Evolutionary conservation across 2,329 filamentous ascomycete species (phyloP), one percentile per base, ranked within the genome.

Genomic region (Cyphellophora attinorum): DNA sequence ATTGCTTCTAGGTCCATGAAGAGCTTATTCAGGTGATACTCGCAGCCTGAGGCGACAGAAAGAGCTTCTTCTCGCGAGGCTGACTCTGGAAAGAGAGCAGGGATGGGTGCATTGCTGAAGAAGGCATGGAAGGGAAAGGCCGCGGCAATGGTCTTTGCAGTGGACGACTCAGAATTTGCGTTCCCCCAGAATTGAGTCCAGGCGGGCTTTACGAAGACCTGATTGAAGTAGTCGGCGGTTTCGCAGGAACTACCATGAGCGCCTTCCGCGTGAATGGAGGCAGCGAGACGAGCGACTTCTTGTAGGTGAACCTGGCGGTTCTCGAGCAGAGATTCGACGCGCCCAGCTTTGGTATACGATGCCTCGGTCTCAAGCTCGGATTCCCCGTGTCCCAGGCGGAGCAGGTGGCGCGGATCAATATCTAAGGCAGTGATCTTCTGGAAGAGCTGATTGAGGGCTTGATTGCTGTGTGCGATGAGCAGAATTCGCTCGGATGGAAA

Each of bases 231-330:
- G 17, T 85, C 86, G 21, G 91, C 91, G 2, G 89, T 98, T 66
- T 98, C 91, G 35, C 91, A 93, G 17, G 89, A 93, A 59, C 82
- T 93, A 14, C 88, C 85, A 56, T 98, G 91, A n/a, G 88, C 88
- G 37, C 91, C 91, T 27, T 88, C 82, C 2, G 86, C 91, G 13
- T 76, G 78, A 45, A 98, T 79, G 49, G 84, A 93, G 30, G 73
- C 74, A 6, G 91, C 89, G 17, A 98, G 70, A 25, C 85, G 81
- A 58, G 82, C 79, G 25, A 98, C 89, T 59, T 96, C 86, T 13
- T 72, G 67, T 10, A 98, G 68, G 51, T 85, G 84, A 27, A 72
- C 68, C 43, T 80, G 74, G 38, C 89, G 78, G 50, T 93, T 91
- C 49, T 94, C 85, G 31, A 96, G 70, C 59, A 98, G 95, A 2